These are phyloP conservation scores for Eucalyptus brandiana DNA, from an alignment of 345 rosid genomes.

Conservation along the genomic window DNA sequence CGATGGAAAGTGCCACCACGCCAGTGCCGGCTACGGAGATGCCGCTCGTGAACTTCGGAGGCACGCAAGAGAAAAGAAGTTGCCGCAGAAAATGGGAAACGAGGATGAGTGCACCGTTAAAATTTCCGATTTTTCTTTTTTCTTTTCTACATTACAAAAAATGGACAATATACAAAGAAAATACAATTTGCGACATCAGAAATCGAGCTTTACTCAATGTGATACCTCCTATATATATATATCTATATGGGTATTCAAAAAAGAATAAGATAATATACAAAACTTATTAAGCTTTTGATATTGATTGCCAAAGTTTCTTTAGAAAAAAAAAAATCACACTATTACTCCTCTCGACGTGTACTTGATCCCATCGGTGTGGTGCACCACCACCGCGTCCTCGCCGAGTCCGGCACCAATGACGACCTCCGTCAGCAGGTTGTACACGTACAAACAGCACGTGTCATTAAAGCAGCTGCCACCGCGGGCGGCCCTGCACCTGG, in stretches of 20 bases:
- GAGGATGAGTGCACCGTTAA: not conserved
- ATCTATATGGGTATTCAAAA: not conserved
- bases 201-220: not conserved
- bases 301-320: not conserved
- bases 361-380: conserved; percentile 1
- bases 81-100: not conserved
- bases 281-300: not conserved
- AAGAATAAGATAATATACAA: not conserved
- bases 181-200: not conserved
- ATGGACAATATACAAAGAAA: not conserved
- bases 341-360: not conserved
- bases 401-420: not conserved
- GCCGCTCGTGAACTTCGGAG: not conserved
- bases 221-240: not conserved
- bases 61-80: not conserved
- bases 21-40: conserved; percentile 4
- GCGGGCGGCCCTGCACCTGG: conserved; percentile 1
- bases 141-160: not conserved
- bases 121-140: not conserved
- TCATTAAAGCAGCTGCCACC: conserved; percentile 19
- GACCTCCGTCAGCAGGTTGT: not conserved
- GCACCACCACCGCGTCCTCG: conserved; percentile 1
- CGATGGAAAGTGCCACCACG: conserved; percentile 2
- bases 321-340: not conserved
- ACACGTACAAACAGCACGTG: conserved; percentile 9